Evolutionary conservation across 2,329 filamentous ascomycete species (phyloP).

Genomic region (Botrytis aclada): DNA sequence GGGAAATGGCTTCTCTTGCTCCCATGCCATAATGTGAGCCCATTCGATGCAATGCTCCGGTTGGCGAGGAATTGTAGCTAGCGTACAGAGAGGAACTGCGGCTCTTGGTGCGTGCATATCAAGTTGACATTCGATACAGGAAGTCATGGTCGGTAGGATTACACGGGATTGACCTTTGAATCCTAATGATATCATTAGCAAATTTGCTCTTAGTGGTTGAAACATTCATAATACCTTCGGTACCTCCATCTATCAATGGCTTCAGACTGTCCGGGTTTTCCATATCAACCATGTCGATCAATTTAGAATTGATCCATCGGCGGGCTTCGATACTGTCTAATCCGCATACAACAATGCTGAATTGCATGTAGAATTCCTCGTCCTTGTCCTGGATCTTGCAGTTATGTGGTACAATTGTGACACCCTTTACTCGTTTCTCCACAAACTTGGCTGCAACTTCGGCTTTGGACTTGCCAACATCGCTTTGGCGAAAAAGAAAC

Average conservation of each 20-base stretch:
- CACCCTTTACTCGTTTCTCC: conserved; percentile 81
- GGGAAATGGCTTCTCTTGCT: conserved; percentile 77
- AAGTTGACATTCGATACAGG: conserved; percentile 96
- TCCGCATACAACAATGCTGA: conserved; percentile 89
- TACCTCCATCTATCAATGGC: conserved; percentile 93
- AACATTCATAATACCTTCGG: conserved; percentile 60
- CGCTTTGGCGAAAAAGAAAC: conserved; percentile 87
- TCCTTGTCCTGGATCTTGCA: conserved; percentile 96
- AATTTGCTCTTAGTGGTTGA: neutral
- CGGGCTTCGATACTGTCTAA: conserved; percentile 95
- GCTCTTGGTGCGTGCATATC: conserved; percentile 98
- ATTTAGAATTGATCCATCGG: conserved; percentile 96
- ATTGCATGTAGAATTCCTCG: conserved; percentile 94
- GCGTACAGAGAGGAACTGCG: conserved; percentile 93
- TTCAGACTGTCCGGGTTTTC: conserved; percentile 83
- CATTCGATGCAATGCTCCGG: conserved; percentile 98
- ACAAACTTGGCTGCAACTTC: conserved; percentile 91
- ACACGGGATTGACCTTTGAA: conserved; percentile 97
- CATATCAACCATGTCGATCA: conserved; percentile 85
- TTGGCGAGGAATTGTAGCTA: conserved; percentile 93
- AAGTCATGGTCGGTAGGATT: conserved; percentile 86
- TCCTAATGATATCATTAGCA: conserved; percentile 45
- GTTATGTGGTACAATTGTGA: conserved; percentile 91
- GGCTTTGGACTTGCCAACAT: conserved; percentile 92
- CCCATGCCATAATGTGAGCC: conserved; percentile 98